These are phyloP conservation scores for Bruguiera hainesii DNA, from an alignment of 441 rosid species.

Conservation along the genomic window DNA sequence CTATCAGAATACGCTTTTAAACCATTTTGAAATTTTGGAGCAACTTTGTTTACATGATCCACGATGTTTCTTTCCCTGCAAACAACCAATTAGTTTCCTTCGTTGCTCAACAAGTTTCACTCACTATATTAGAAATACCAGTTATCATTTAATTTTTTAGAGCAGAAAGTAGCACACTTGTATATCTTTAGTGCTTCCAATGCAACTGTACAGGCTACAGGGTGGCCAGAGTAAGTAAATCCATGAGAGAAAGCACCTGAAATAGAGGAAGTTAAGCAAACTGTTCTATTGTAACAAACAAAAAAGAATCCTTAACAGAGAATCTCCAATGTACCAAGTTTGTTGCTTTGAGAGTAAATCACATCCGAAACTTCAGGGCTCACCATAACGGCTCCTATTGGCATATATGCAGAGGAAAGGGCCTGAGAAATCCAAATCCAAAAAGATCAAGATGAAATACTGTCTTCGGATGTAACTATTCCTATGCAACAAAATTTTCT, in stretches of 20 bases:
- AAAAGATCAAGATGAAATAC: slow-evolving; percentile 4
- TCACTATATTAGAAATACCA: neutral
- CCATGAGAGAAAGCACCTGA: slow-evolving; percentile 90
- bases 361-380: slow-evolving; percentile 86
- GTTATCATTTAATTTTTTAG: neutral
- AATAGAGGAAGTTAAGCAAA: slow-evolving; percentile 16
- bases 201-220: slow-evolving; percentile 90
- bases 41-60: slow-evolving; percentile 46
- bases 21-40: slow-evolving; percentile 86
- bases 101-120: neutral
- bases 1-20: slow-evolving; percentile 72
- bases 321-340: slow-evolving; percentile 49
- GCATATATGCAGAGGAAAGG: slow-evolving; percentile 87
- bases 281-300: slow-evolving; percentile 3
- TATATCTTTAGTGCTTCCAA: slow-evolving; percentile 78
- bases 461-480: neutral
- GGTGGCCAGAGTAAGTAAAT: slow-evolving; percentile 97
- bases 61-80: slow-evolving; percentile 75
- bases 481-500: neutral
- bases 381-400: slow-evolving; percentile 83
- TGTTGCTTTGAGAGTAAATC: slow-evolving; percentile 85
- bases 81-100: slow-evolving; percentile 5
- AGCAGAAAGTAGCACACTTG: slow-evolving; percentile 41
- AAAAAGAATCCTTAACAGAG: neutral
- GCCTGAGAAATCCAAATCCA: slow-evolving; percentile 47